Percentiles rank a stretch among this genome's conserved stretches.
Conservation (phyloP, 129 eudicot species). For the Chrysanthemum makinoi region DNA sequence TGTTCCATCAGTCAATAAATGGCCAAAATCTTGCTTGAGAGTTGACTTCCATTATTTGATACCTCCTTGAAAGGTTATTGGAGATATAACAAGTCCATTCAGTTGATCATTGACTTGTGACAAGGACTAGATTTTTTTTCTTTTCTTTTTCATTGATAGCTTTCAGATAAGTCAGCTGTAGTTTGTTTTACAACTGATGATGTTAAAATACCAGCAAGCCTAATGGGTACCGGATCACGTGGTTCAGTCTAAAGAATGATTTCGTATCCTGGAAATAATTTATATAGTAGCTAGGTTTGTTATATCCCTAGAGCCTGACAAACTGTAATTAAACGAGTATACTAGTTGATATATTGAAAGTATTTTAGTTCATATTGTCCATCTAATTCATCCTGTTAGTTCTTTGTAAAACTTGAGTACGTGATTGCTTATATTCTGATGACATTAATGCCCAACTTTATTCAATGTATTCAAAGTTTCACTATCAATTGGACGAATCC, state of each 20-base stretch:
- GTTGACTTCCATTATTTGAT: conserved; percentile 4
- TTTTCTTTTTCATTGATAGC: background rate
- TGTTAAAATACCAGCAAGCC: too few relatives aligned
- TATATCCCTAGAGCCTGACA: background rate
- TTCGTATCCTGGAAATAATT: background rate
- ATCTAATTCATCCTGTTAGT: background rate
- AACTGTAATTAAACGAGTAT: background rate
- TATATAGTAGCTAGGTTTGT: background rate
- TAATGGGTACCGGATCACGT: too few relatives aligned
- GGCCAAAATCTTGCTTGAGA: background rate
- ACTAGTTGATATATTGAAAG: background rate
- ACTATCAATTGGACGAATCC: too few relatives aligned
- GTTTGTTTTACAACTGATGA: background rate
- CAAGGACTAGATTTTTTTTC: background rate
- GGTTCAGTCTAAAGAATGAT: background rate
- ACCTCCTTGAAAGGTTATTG: background rate
- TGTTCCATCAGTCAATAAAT: background rate
- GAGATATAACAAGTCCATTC: background rate
- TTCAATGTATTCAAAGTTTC: background rate
- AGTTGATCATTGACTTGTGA: background rate
- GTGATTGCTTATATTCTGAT: background rate
- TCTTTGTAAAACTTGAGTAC: background rate
- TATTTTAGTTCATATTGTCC: background rate
- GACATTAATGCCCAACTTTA: background rate
- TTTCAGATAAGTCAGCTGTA: background rate